Evolutionary conservation across 371 early-diverging fungal species (phyloP), one percentile per base, ranked within the genome.

Genomic region (Mucor lusitanicus): DNA sequence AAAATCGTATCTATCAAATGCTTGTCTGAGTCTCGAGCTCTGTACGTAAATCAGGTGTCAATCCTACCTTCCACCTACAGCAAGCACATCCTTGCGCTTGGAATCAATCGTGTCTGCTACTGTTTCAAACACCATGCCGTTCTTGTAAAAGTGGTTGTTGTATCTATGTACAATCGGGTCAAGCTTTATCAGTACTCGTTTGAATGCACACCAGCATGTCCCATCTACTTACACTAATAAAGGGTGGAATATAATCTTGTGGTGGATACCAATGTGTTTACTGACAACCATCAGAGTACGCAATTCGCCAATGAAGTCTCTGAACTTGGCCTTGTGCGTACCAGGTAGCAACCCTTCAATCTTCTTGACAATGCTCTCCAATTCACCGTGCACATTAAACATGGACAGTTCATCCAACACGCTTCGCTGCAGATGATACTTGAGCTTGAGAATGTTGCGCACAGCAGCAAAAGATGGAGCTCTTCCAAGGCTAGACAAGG

Each of bases 71-170:
- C 95, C 95, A 32, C 95, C 95, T 0, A 90, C 91, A 1, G 95
- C 95, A 8, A 95, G 67, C 6, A 95, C 87, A 61, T 93, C 94
- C 63, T 86, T 88, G 40, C 61, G 87, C 64, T 87, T 90, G 4
- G 74, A 73, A 59, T 81, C 82, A 44, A 72, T 63, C 4, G 87
- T 86, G 62, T 87, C 82, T 3, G 80, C 72, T 0, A 89, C 84
- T 8, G 90, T 82, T 68, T 93, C 92, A 81, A 95, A 95, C 25
- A 94, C 82, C 69, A 92, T 69, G 6, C 92, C 93, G 17, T 84
- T 82, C 46, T 87, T 80, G 63, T 92, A 93, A 63, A 92, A 91
- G 44, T 87, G 83, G 39, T 88, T 82, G 64, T 95, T 92, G 69
- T 93, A 91, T 59, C 88, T 89, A 65, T 12, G 12, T 8, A 35